Evolutionary conservation across 2,329 filamentous ascomycete genomes (phyloP), one percentile per base, ranked within the genome.

Genomic region (Fusarium annulatum): DNA sequence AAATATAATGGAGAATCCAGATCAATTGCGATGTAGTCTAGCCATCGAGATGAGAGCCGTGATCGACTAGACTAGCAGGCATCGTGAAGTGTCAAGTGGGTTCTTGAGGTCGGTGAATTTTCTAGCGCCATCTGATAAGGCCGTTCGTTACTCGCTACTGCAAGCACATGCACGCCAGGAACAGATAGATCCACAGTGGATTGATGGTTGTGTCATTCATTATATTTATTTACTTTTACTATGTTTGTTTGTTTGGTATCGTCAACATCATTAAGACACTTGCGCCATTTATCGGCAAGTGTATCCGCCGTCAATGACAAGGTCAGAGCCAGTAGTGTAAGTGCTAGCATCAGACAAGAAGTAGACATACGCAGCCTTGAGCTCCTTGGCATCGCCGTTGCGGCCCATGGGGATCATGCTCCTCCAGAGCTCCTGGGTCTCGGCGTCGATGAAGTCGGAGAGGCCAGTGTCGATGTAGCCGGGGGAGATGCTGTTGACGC

Each of bases 341-440:
- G 89, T 91, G 65, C 91, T 90, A 9, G 93, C 93, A 80, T 95
- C 93, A 55, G 89, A 92, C 39, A 92, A 89, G 43, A 96, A 86
- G 82, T 94, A 95, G 58, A 95, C 85, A 80, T 92, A 96, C n/a
- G 91, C 92, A 12, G 91, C 92, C 84, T 94, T 94, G 74, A 94
- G 84, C 85, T 95, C 93, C 77, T 91, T 89, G 4, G 89, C 85
- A 60, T 89, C 83, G 9, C 91, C 92, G 78, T 93, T 89, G 76
- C 93, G 85, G 43, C 88, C 91, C 88, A 94, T 90, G 52, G 92
- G 92, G 59, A 93, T 94, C 87, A 94, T 94, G 78, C 88, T 88
- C 78, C 88, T 87, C 92, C 93, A 94, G 70, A 93, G 87, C 61
- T 90, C 86, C 85, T 94, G 92, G 18, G 89, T 93, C 80, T 93